Percentiles rank a stretch among this genome's conserved stretches.
Evolutionary conservation across 2,329 filamentous ascomycete genomes (phyloP).

Genomic region (Colletotrichum tabaci): DNA sequence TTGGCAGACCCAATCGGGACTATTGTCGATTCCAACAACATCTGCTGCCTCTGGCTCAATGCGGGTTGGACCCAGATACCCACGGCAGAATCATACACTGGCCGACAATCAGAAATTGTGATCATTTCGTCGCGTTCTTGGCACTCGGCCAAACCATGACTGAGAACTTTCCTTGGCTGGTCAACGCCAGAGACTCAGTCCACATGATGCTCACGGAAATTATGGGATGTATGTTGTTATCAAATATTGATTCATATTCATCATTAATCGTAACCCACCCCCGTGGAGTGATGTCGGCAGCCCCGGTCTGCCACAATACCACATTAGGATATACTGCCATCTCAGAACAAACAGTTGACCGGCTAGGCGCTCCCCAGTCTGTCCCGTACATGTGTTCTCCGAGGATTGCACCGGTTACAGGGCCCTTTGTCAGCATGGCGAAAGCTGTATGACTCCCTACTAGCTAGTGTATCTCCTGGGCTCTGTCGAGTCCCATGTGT

Average conservation of each 20-base stretch:
- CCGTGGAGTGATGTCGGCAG: conserved; percentile 10
- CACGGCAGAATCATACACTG: background rate
- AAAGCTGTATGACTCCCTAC: background rate
- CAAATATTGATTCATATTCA: conserved; percentile 12
- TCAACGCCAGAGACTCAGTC: background rate
- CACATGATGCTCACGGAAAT: background rate
- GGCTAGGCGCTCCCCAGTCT: background rate
- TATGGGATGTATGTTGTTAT: background rate
- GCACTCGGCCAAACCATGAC: background rate
- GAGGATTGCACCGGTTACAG: conserved; percentile 1
- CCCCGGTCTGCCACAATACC: conserved; percentile 19
- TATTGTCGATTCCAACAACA: background rate
- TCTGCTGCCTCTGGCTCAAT: background rate
- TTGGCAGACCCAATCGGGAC: background rate
- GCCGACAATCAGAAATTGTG: conserved; percentile 7
- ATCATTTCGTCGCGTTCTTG: conserved; percentile 26
- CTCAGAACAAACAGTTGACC: background rate
- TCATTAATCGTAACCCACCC: conserved; percentile 29
- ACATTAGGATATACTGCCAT: conserved; percentile 2
- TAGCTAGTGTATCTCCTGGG: conserved; percentile 8
- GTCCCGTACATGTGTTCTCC: background rate
- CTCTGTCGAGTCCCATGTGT: conserved; percentile 18
- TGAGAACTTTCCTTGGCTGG: background rate
- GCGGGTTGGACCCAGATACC: background rate
- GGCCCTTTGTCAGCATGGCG: background rate